Evolutionary conservation across 495 filamentous ascomycete genomes (phyloP), one percentile per base, ranked within the genome.

Genomic region (Xylona heveae): DNA sequence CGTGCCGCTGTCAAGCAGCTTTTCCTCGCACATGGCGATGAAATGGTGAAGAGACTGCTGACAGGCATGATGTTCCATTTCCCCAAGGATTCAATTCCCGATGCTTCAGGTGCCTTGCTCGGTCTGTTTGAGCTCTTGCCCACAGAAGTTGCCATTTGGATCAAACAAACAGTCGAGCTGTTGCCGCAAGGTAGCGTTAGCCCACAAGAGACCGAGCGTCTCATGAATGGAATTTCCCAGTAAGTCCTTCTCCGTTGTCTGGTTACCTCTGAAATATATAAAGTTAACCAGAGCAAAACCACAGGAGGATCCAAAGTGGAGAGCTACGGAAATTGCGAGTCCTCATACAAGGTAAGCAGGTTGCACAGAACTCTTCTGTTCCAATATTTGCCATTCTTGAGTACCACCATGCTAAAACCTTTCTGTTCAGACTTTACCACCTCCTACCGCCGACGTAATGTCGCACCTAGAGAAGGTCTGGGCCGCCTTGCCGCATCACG

Each of bases 11-110:
- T 99, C 31, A 77, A 74, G 49, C 52, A 64, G 27, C 65, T 94
- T 22, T 47, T 91, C 29, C 31, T 62, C 1, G 56, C 61, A 0
- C 70, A 84, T 30, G 88, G 90, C 30, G 75, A 83, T 48, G 49
- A 66, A 16, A 60, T 99, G 21, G 64, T 79, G 14, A 82, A 91
- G 48, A 78, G 80, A 25, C 68, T 90, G 24, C 55, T 95, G 46
- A 83, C 82, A 3, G 88, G 88, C 39, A 85, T 99, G 83, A 94
- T 99, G 84, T 94, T 93, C 48, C 81, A 71, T 0, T 99, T 95
- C 59, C 88, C 88, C 0, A 66, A 71, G 27, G 90, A 93, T 47
- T 94, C 83, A 53, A 83, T 95, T 50, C 67, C 84, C 0, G 90
- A 95, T 51, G 83, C 82, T 4, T 88, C 78, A 16, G 79, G 83